These are phyloP conservation scores for Marasmius tenuissimus DNA, from an alignment of 1,284 basidiomycete genomes.

Conservation along the genomic window DNA sequence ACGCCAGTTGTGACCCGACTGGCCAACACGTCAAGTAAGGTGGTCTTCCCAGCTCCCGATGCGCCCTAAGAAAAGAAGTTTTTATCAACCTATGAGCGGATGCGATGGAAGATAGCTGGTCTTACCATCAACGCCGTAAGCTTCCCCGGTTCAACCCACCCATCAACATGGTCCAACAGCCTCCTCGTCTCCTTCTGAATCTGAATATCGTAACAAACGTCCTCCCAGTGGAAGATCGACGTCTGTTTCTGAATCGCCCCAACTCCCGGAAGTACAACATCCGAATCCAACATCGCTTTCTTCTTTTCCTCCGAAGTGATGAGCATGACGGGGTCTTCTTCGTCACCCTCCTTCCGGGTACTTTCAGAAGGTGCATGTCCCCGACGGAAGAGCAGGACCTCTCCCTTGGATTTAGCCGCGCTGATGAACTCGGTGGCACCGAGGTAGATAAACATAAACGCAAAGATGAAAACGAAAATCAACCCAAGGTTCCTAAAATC, in stretches of 20 bases:
- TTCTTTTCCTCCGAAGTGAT: background rate
- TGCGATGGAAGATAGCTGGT: background rate
- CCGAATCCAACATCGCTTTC: background rate
- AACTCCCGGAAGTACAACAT: background rate
- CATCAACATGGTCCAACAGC: slow-evolving; percentile 64
- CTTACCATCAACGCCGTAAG: slow-evolving; percentile 45
- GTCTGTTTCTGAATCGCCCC: slow-evolving; percentile 7
- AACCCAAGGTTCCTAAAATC: slow-evolving; percentile 33
- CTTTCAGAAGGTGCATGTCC: slow-evolving; percentile 30
- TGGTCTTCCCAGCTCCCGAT: slow-evolving; percentile 63
- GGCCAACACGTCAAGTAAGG: slow-evolving; percentile 66
- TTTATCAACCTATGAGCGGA: background rate
- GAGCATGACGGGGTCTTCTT: too few species aligned
- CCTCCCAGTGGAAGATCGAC: slow-evolving; percentile 30
- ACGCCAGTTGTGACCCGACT: slow-evolving; percentile 64
- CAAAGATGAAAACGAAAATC: too few species aligned
- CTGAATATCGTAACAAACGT: slow-evolving; percentile 49
- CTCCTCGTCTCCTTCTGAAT: slow-evolving; percentile 36
- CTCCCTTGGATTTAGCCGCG: slow-evolving; percentile 35
- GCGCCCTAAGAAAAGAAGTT: slow-evolving; percentile 32
- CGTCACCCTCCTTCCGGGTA: slow-evolving; percentile 12
- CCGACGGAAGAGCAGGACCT: slow-evolving; percentile 44
- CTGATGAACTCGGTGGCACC: slow-evolving; percentile 42
- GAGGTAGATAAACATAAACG: slow-evolving; percentile 36
- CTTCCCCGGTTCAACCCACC: slow-evolving; percentile 64